Evolutionary conservation across 768 basidiomycete species (phyloP), one percentile per base, ranked within the genome.

Genomic region (Hebeloma cylindrosporum): DNA sequence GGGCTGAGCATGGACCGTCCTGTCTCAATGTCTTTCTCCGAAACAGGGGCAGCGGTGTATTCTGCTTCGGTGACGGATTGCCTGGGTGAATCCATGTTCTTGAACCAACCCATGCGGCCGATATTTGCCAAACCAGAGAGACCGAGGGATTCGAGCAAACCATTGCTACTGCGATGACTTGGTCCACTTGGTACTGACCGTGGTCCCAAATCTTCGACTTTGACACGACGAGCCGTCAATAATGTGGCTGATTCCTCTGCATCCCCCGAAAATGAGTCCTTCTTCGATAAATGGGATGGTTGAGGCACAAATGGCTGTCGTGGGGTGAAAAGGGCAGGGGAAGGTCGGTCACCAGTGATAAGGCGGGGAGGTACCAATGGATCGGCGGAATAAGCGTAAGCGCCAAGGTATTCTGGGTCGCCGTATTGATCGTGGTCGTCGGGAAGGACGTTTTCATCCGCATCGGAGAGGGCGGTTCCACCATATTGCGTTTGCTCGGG

Each of bases 51-150:
- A 3, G 53, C 36, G 14, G 54, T 29, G 17, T 62, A 60, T 7
- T 50, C 32, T 14, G 55, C 55, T 11, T 50, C 43, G 21, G 58
- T 29, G 51, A 54, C 40, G 52, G 48, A 8, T 59, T 47, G 20
- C 11, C 55, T 32, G 6, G 53, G 57, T 4, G 58, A 58, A 25
- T 60, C 64, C 14, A 48, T 46, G 45, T 57, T 71, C 50, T 66
- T 74, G 60, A 87, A 82, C 83, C 84, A 85, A 51, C 80, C 83
- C 47, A 72, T 49, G 26, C 82, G 70, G 10, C 71, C 66, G 13
- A 83, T 52, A 42, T 67, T 70, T 2, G 74, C 72, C 2, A 82
- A 60, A 0, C 74, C 73, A 20, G 74, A 62, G 3, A 83, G 61
- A 1, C 80, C 77, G 2, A 82, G 63, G 30, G 67, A 64, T 20